Conservation (phyloP, 352 stramenopile species). For the Phytophthora pistaciae region DNA sequence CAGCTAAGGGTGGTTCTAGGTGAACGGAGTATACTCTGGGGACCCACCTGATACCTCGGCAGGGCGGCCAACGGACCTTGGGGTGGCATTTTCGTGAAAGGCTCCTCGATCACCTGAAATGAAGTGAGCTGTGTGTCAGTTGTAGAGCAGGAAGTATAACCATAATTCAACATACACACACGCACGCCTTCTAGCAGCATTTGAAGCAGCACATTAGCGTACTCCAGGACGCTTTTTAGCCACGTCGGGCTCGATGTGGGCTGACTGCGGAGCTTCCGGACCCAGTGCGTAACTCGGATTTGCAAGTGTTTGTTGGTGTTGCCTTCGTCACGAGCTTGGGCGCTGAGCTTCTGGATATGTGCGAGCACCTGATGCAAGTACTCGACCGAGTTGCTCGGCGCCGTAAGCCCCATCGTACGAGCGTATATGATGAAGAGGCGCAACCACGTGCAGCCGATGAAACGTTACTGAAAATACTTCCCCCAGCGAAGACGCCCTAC, state of each 20-base stretch:
- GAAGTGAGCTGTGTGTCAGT: neutral
- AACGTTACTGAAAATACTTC: slow-evolving; percentile 29
- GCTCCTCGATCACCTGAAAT: slow-evolving; percentile 54
- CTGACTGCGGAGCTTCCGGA: slow-evolving; percentile 65
- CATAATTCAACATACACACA: neutral
- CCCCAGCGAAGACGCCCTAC: neutral
- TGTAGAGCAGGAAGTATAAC: neutral
- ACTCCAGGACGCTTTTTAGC: slow-evolving; percentile 64
- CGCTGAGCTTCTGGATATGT: slow-evolving; percentile 54
- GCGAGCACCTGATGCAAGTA: slow-evolving; percentile 44
- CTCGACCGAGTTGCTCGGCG: slow-evolving; percentile 31
- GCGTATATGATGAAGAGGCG: slow-evolving; percentile 2
- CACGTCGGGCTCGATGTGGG: slow-evolving; percentile 62
- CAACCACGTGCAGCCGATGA: slow-evolving; percentile 1
- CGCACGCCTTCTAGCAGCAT: slow-evolving; percentile 69
- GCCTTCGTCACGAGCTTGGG: slow-evolving; percentile 4
- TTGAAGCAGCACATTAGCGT: slow-evolving; percentile 54
- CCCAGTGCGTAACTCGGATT: slow-evolving; percentile 69
- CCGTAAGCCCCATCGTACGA: slow-evolving; percentile 13
- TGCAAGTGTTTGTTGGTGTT: slow-evolving; percentile 58
- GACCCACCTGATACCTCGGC: slow-evolving; percentile 52
- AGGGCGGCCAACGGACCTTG: slow-evolving; percentile 62
- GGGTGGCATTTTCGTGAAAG: slow-evolving; percentile 72
- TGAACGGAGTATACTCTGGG: neutral
- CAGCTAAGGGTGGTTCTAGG: neutral